Evolutionary conservation across 768 basidiomycete species (phyloP).

Genomic region (Pleurotus tuoliensis): DNA sequence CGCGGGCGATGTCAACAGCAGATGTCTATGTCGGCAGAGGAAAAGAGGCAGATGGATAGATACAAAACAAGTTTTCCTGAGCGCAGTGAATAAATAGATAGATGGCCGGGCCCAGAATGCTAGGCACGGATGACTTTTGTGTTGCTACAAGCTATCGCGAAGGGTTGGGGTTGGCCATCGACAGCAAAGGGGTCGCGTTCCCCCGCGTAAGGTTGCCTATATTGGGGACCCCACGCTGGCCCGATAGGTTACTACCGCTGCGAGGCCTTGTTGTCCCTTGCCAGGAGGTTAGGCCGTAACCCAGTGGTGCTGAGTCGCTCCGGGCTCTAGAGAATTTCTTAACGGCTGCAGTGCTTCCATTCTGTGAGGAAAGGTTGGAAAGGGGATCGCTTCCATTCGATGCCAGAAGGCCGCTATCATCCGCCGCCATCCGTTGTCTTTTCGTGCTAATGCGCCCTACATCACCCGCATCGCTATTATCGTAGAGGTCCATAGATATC

Average conservation of each 20-base stretch:
- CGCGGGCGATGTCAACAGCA: no score
- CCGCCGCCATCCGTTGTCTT: slow-evolving; percentile 48
- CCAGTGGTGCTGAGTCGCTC: slow-evolving; percentile 67
- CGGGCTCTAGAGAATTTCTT: slow-evolving; percentile 54
- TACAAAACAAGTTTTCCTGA: neutral
- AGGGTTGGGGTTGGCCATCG: slow-evolving; percentile 21
- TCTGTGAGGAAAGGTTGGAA: slow-evolving; percentile 30
- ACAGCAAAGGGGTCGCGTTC: slow-evolving; percentile 24
- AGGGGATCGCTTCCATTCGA: slow-evolving; percentile 22
- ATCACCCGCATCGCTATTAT: slow-evolving; percentile 26
- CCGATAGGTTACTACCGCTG: slow-evolving; percentile 47
- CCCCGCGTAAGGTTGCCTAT: slow-evolving; percentile 32
- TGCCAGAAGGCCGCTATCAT: slow-evolving; percentile 19
- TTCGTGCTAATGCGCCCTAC: slow-evolving; percentile 28
- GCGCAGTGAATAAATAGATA: neutral
- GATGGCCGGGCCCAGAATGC: neutral
- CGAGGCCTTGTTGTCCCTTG: slow-evolving; percentile 32
- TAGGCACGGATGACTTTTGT: no score
- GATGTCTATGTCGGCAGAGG: no score
- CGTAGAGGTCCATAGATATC: slow-evolving; percentile 42
- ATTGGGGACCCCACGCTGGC: slow-evolving; percentile 29
- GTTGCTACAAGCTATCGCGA: neutral
- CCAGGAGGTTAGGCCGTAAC: slow-evolving; percentile 37
- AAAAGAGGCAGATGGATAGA: no score
- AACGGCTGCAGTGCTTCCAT: slow-evolving; percentile 10